phyloP scores from a whole-genome alignment of 257 asterid species.

The Lithospermum erythrorhizon region DNA sequence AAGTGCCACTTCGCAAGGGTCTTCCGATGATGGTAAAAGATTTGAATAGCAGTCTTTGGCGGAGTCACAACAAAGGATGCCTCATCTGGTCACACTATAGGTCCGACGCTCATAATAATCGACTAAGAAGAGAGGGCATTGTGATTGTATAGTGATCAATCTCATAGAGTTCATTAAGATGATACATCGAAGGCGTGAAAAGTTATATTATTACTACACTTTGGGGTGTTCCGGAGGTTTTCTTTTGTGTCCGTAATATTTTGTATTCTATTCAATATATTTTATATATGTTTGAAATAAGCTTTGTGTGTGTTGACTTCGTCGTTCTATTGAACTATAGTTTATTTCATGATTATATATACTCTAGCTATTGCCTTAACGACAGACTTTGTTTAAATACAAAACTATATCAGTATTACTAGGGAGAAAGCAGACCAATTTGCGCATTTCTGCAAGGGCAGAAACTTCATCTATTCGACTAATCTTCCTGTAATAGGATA shows the following conservation, averaged over 20 bases:
- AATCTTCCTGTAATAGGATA: too few relatives aligned
- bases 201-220: background rate
- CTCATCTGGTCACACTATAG: background rate
- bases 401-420: too few relatives aligned
- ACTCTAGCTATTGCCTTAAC: too few relatives aligned
- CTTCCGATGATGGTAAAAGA: constrained; percentile 1
- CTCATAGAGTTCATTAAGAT: too few relatives aligned
- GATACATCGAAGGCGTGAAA: background rate
- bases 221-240: background rate
- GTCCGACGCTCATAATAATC: background rate
- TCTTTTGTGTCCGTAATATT: background rate
- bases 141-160: background rate
- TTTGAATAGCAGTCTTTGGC: constrained; percentile 1
- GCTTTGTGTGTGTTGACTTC: background rate
- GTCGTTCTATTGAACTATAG: background rate
- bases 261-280: background rate
- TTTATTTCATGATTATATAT: too few relatives aligned
- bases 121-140: background rate
- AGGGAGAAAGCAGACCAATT: too few relatives aligned
- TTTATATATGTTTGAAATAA: background rate
- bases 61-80: background rate
- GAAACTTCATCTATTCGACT: too few relatives aligned
- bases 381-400: too few relatives aligned
- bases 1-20: constrained; percentile 1
- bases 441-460: too few relatives aligned